phyloP scores from a whole-genome alignment of 2,329 filamentous ascomycete genomes.

The Cladophialophora chaetospira region DNA sequence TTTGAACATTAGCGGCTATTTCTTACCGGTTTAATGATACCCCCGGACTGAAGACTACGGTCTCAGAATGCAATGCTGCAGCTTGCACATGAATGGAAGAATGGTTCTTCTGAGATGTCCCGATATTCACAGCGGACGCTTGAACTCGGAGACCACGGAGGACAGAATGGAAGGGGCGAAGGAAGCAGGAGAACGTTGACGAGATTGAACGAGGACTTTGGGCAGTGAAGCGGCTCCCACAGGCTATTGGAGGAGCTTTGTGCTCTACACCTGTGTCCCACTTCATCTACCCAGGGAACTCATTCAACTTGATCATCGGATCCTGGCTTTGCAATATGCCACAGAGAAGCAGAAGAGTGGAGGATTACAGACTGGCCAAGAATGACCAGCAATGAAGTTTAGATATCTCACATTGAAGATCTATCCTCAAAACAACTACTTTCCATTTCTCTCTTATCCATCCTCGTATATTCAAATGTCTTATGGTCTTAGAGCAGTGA shows the following conservation, averaged over 20 bases:
- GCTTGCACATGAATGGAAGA: background rate
- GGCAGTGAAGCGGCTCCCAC: background rate
- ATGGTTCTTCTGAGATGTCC: slow-evolving; percentile 16
- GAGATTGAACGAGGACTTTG: background rate
- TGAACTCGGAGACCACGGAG: slow-evolving; percentile 6
- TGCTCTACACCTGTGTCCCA: slow-evolving; percentile 21
- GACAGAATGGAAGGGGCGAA: background rate
- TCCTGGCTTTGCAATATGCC: background rate
- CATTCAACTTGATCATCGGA: background rate
- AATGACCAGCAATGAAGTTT: background rate
- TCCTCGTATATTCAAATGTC: too few species aligned
- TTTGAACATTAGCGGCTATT: slow-evolving; percentile 8
- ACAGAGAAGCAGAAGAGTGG: background rate
- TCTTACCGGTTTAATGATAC: slow-evolving; percentile 11
- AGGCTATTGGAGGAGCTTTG: slow-evolving; percentile 17
- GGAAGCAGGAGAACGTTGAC: slow-evolving; percentile 1
- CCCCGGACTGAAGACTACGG: background rate
- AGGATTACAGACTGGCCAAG: background rate
- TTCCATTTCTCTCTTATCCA: too few species aligned
- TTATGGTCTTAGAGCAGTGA: too few species aligned
- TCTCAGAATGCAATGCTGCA: background rate
- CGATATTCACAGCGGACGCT: slow-evolving; percentile 6
- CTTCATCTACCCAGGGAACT: background rate
- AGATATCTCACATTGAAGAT: too few species aligned
- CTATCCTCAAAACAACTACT: too few species aligned